These are phyloP conservation scores for barrel medic (Medicago truncatula) DNA, from an alignment of 306 rosid species.

Conservation along the genomic window MtrunA17r5.0-ANR NC_053048.1:47230001-47230500, in stretches of 20 bases:
- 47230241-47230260: constrained; percentile 77
- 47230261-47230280: constrained; percentile 74
- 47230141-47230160: constrained; percentile 95
- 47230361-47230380: constrained; percentile 87
- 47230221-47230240: constrained; percentile 90
- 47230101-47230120: constrained; percentile 94
- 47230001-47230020: constrained; percentile 60
- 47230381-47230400: constrained; percentile 80
- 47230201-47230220: constrained; percentile 93
- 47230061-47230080: constrained; percentile 86
- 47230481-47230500: constrained; percentile 54
- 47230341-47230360: constrained; percentile 88
- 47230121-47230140: constrained; percentile 92
- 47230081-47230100: constrained; percentile 83
- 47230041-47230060: constrained; percentile 88
- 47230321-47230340: constrained; percentile 78
- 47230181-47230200: constrained; percentile 95
- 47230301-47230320: constrained; percentile 88
- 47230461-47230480: constrained; percentile 85
- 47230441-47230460: constrained; percentile 88
- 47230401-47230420: constrained; percentile 93
- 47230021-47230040: constrained; percentile 63
- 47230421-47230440: constrained; percentile 84
- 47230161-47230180: constrained; percentile 92
- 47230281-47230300: constrained; percentile 56